phyloP scores from a whole-genome alignment of 257 asterid genomes.

The Solanum infundibuliforme region DNA sequence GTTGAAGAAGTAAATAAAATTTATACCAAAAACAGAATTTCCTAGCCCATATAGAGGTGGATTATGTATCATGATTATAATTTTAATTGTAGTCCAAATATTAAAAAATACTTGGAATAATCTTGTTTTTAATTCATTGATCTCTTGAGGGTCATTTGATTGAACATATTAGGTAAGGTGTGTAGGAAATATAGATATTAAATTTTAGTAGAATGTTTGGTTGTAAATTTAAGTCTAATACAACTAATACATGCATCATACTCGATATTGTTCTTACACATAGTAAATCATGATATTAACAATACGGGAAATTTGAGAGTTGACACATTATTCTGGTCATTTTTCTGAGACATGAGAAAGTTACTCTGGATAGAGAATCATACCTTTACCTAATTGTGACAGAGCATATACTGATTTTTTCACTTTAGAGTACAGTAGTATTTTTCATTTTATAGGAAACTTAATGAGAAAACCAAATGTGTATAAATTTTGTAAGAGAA shows the following conservation, averaged over 20 bases:
- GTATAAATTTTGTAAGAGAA: neutral
- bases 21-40: too few relatives aligned
- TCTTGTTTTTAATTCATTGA: too few relatives aligned
- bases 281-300: neutral
- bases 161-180: too few relatives aligned
- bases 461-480: neutral
- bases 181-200: too few relatives aligned
- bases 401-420: conserved; percentile 5
- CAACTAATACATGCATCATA: neutral
- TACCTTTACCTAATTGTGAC: conserved; percentile 1
- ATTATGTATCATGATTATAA: neutral
- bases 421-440: neutral
- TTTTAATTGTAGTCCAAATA: too few relatives aligned
- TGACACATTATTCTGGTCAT: conserved; percentile 1
- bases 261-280: neutral
- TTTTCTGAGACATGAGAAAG: conserved; percentile 10
- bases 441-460: conserved; percentile 6
- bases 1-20: too few relatives aligned
- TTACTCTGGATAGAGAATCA: conserved; percentile 23
- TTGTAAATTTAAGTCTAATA: too few relatives aligned
- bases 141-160: too few relatives aligned
- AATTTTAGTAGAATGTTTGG: too few relatives aligned
- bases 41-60: neutral
- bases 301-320: neutral
- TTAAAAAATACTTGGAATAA: too few relatives aligned